Base-by-base conservation (phyloP, 495 filamentous ascomycete species). In the Penicillium cataractarum region DNA sequence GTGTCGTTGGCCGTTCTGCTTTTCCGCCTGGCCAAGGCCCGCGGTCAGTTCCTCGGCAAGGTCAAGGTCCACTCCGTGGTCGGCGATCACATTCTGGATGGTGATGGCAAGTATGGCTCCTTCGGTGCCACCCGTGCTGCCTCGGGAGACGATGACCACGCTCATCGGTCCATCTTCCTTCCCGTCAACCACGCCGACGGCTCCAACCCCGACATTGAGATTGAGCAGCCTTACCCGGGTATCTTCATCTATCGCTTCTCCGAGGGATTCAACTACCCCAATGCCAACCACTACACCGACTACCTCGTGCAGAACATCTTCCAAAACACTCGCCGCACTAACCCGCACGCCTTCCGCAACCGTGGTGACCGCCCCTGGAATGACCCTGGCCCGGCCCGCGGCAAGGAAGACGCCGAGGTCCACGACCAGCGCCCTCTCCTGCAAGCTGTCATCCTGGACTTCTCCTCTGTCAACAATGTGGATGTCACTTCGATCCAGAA, bases 241-340 rank as follows among this genome's bases (percentile, higher is more conserved):
- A 87, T 99, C 67, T 98, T 98, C 80, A 97, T 99, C 73, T 99
- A 97, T 78, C 87, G 95, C 42, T 98, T 99, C 78, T 89, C 92
- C 4, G 95, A 99, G 79, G 93, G 93, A 37, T 97, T 96, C 82
- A 93, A 95, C 79, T 99, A 97, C 68, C 92, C 93, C 61, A 99
- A 97, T 67, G 92, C 92, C 32, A 90, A 90, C 71, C 91, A 95
- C 76, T 96, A 96, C 72, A 86, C 96, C 32, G 93, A 97, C 70
- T 80, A 87, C 64, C 84, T 99, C 66, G 86, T 90, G 13, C 69
- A 77, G 13, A 84, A 84, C 65, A 91, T 99, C 62, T 92, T 94
- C 76, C 73, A 83, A 22, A 71, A 85, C 57, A 97, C 94, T 2
- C 89, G 92, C 13, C 87, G 89, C 19, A 97, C 92, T 0, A 91